Conservation (phyloP, 2,329 filamentous ascomycete species). For the Eurotiales sp. region DNA sequence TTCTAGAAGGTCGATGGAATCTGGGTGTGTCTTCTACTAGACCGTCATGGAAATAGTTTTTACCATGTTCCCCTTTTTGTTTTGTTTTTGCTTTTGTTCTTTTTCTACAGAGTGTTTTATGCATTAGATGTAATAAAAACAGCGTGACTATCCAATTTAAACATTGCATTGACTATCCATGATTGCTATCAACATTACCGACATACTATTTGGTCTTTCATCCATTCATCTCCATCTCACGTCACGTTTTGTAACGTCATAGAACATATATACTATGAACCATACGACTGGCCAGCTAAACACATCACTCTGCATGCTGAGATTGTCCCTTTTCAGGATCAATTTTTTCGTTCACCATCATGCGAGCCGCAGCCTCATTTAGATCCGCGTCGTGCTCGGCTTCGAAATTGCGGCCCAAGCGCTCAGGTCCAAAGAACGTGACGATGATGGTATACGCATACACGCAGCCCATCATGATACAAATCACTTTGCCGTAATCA, state of each 20-base stretch:
- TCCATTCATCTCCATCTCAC: background rate
- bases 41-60: no score
- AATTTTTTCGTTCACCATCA: conserved; percentile 23
- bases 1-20: no score
- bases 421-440: conserved; percentile 47
- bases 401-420: conserved; percentile 44
- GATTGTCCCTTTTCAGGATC: conserved; percentile 28
- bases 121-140: no score
- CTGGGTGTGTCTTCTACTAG: no score
- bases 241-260: background rate
- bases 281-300: background rate
- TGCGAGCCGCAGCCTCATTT: conserved; percentile 38
- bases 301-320: conserved; percentile 10
- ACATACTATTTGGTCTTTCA: background rate
- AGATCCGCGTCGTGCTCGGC: conserved; percentile 47
- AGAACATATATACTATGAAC: background rate
- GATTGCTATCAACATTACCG: background rate
- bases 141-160: no score
- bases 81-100: no score
- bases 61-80: no score
- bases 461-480: conserved; percentile 86
- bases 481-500: conserved; percentile 79
- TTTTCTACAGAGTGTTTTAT: no score
- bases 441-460: conserved; percentile 59
- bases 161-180: no score